Conservation (phyloP, 2,329 filamentous ascomycete genomes). For the Exophiala sp. region DNA sequence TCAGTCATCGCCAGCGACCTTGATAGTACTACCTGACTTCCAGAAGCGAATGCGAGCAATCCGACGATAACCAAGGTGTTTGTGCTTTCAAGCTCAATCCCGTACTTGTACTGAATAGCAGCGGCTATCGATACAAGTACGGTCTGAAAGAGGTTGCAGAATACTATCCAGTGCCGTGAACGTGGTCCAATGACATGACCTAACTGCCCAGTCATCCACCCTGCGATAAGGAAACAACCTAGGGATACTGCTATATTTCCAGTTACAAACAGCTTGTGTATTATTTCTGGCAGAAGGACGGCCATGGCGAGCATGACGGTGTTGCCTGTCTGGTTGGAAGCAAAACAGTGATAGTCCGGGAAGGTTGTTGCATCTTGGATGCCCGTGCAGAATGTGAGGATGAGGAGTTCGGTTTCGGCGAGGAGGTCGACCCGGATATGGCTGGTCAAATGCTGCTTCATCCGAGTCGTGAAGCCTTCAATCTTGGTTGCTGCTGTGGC, state of each 20-base stretch:
- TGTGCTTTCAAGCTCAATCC: constrained; percentile 34
- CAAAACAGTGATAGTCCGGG: constrained; percentile 57
- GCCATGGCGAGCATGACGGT: constrained; percentile 56
- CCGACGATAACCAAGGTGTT: constrained; percentile 44
- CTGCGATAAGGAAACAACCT: constrained; percentile 52
- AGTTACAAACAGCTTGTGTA: constrained; percentile 47
- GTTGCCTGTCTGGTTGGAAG: constrained; percentile 61
- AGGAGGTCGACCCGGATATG: constrained; percentile 17
- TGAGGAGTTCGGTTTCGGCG: constrained; percentile 35
- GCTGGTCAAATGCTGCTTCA: constrained; percentile 16
- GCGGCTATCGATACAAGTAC: constrained; percentile 50
- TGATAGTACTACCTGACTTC: constrained; percentile 55
- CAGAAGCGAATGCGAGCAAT: constrained; percentile 51
- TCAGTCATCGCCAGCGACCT: constrained; percentile 53
- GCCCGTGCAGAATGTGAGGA: constrained; percentile 37
- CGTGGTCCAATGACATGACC: constrained; percentile 49
- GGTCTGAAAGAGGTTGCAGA: constrained; percentile 52
- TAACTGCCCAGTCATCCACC: constrained; percentile 52
- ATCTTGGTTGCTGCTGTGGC: background rate
- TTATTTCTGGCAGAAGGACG: constrained; percentile 39
- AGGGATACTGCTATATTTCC: constrained; percentile 52
- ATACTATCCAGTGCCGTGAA: constrained; percentile 49
- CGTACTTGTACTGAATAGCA: constrained; percentile 33
- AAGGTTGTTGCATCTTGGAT: constrained; percentile 54
- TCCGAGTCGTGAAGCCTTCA: background rate